Evolutionary conservation across 768 basidiomycete genomes (phyloP).

Genomic region (Candolleomyces eurysporus): DNA sequence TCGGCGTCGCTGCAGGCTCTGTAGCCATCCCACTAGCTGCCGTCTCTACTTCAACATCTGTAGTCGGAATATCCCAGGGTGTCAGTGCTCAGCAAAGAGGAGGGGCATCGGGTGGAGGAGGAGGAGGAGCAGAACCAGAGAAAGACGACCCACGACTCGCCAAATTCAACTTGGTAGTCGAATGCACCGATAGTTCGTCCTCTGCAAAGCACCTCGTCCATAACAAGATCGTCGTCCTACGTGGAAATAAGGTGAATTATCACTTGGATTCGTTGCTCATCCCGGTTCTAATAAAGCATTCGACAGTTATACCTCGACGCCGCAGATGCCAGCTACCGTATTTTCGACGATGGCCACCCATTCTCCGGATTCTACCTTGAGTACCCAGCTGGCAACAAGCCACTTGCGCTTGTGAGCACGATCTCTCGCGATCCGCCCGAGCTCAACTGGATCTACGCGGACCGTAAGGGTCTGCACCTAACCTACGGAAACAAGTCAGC

Average conservation of each 20-base stretch:
- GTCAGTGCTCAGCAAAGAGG: conserved; percentile 18
- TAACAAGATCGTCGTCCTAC: conserved; percentile 24
- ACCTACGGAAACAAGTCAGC: conserved; percentile 30
- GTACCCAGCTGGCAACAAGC: conserved; percentile 24
- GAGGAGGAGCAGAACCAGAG: conserved; percentile 15
- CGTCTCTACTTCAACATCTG: conserved; percentile 24
- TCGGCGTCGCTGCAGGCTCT: conserved; percentile 25
- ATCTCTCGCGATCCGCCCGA: conserved; percentile 29
- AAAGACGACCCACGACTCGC: conserved; percentile 27
- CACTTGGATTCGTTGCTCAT: not conserved
- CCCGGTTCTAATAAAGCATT: too few relatives aligned
- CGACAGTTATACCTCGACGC: conserved; percentile 28
- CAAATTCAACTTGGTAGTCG: conserved; percentile 22
- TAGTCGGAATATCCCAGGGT: conserved; percentile 26
- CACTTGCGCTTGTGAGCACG: conserved; percentile 27
- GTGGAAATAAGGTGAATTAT: conserved; percentile 21
- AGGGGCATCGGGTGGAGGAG: conserved; percentile 3
- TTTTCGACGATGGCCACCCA: conserved; percentile 24
- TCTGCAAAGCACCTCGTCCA: conserved; percentile 14
- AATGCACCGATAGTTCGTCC: conserved; percentile 12
- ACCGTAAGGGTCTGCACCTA: conserved; percentile 20
- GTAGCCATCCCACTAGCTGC: conserved; percentile 26
- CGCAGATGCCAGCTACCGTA: conserved; percentile 19
- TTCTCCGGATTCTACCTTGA: conserved; percentile 32
- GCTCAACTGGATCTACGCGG: conserved; percentile 32